Evolutionary conservation across 306 rosid genomes (phyloP), one percentile per base, ranked within the genome.

Genomic region (Abrus pulchellus): DNA sequence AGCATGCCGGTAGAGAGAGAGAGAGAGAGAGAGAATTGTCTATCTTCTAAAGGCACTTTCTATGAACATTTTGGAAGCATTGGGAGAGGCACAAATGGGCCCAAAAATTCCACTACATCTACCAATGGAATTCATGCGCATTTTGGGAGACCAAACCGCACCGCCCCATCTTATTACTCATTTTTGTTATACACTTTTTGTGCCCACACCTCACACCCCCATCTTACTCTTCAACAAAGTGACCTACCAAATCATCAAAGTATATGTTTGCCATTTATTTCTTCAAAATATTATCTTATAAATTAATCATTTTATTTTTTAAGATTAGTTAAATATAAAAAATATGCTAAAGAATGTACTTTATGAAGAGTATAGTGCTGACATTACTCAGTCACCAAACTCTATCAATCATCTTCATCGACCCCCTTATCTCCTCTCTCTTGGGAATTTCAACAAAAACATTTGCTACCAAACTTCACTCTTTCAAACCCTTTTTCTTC

Each of bases 91-190:
- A 34, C 0, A 36, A 5, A 56, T 56, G 85, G 87, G 79, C 0
- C 90, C 88, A 80, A 82, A 77, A 41, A 84, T 60, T 74, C 85
- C 90, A 86, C 94, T 81, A 83, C 57, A 56, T 48, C 76, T 55
- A 68, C 85, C 88, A 86, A 85, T 83, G 63, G 83, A 54, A 67
- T 70, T 28, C 84, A 79, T 79, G 85, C 73, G 88, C 79, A 68
- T 36, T 81, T 85, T 74, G 80, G 87, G 74, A 78, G 68, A 82
- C 84, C 86, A 86, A 77, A 11, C 38, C 47, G 33, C 89, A 89
- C 93, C 93, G 86, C 88, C 90, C 90, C 89, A 87, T 67, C 78
- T 67, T 41, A 66, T 79, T 67, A 55, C 68, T 74, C 81, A 65
- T 84, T 52, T 27, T 36, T 20, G 57, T 60, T 71, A 8, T 80